These are phyloP conservation scores for Boletus fagicola DNA, from an alignment of 768 basidiomycete species.

Conservation along the genomic window DNA sequence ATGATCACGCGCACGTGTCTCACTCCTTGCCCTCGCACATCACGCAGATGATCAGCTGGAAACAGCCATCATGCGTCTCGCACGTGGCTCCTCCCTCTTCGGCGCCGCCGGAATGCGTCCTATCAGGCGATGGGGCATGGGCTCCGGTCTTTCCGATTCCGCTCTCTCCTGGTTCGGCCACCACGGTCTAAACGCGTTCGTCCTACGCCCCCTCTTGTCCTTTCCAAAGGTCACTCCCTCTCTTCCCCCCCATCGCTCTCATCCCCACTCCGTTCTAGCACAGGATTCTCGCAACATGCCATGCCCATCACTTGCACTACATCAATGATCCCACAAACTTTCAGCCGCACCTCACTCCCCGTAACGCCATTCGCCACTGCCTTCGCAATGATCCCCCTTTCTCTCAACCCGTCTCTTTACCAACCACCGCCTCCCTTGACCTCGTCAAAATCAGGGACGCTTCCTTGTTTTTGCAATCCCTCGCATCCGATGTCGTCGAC, in stretches of 20 bases:
- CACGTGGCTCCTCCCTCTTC: constrained; percentile 51
- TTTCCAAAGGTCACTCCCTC: constrained; percentile 58
- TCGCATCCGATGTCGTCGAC: constrained; percentile 34
- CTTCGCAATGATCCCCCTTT: constrained; percentile 23
- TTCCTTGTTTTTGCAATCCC: constrained; percentile 28
- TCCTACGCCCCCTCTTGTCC: constrained; percentile 66
- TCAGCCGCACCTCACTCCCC: constrained; percentile 65
- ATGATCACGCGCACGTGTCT: constrained; percentile 29
- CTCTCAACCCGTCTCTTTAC: constrained; percentile 19
- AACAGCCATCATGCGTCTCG: constrained; percentile 69
- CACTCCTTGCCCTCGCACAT: constrained; percentile 64
- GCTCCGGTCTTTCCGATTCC: constrained; percentile 29
- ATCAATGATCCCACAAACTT: constrained; percentile 70
- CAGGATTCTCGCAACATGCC: constrained; percentile 77
- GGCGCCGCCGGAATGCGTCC: constrained; percentile 69
- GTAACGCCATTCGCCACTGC: constrained; percentile 68
- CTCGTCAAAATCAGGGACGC: constrained; percentile 35
- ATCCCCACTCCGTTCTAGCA: constrained; percentile 44
- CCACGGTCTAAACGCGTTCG: constrained; percentile 64
- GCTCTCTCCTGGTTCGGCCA: constrained; percentile 44
- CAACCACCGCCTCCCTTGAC: constrained; percentile 33
- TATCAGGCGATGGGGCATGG: constrained; percentile 80
- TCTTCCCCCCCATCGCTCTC: not conserved
- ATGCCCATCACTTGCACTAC: constrained; percentile 57
- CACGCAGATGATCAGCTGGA: constrained; percentile 86